These are phyloP conservation scores for Spirogloea muscicola DNA, from an alignment of 139 green algal genomes.

Conservation along the genomic window DNA sequence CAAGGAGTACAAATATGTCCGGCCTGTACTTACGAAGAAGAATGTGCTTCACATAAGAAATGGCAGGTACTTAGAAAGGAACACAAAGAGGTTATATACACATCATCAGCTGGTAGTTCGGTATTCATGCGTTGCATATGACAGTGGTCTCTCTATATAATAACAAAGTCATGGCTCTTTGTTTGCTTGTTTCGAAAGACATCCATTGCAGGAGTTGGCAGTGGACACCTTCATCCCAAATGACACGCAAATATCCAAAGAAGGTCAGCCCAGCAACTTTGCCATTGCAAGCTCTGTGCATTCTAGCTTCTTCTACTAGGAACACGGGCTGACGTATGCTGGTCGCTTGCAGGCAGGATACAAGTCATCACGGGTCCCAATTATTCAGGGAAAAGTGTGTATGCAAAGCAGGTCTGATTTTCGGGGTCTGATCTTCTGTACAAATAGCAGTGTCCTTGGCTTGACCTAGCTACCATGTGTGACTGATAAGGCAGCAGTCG, in stretches of 20 bases:
- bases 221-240: slow-evolving; percentile 76
- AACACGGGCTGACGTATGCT: slow-evolving; percentile 7
- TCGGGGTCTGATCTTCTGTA: not conserved
- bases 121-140: too few species aligned
- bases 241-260: slow-evolving; percentile 57
- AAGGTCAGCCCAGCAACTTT: too few species aligned
- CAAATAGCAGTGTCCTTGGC: not conserved
- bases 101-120: too few species aligned
- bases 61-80: too few species aligned
- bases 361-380: slow-evolving; percentile 54
- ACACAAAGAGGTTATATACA: too few species aligned
- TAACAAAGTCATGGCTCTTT: too few species aligned
- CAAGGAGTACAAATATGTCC: slow-evolving; percentile 32
- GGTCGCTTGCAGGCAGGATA: slow-evolving; percentile 17
- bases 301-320: too few species aligned
- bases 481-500: not conserved
- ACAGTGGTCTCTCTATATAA: too few species aligned
- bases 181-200: slow-evolving; percentile 50
- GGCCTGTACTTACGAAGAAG: slow-evolving; percentile 5
- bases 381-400: slow-evolving; percentile 53
- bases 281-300: too few species aligned
- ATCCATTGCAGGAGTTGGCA: slow-evolving; percentile 73
- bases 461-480: not conserved
- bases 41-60: slow-evolving; percentile 39
- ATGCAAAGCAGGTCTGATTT: slow-evolving; percentile 37